Evolutionary conservation across 306 rosid species (phyloP), one percentile per base, ranked within the genome.

Genomic region (Prunus padus): DNA sequence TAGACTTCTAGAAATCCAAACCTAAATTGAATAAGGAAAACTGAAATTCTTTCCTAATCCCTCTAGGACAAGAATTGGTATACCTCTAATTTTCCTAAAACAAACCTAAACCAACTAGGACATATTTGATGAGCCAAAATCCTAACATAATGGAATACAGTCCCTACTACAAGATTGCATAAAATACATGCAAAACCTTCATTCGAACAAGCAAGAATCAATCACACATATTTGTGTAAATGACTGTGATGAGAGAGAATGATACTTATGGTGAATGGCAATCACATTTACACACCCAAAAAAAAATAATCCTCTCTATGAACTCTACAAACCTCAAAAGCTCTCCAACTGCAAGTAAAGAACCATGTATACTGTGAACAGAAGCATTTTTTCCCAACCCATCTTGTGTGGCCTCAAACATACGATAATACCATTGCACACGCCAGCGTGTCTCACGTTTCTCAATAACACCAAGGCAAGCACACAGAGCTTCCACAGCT

Each of bases 401-500:
- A 78, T 90, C 97, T 76, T 92, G 97, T 22, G 99, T 92, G 68
- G 97, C 97, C 89, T 95, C 99, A 76, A 92, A 95, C 97, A 95
- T 92, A 69, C 97, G 92, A 81, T 92, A 95, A 74, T 95, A 95
- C 99, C 97, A 95, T 72, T 92, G 99, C 76, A 95, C 99, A 75
- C 99, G 97, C 99, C 99, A 92, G 11, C 99, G 91, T 11, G 99
- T 95, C 89, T 95, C 99, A 33, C 99, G 97, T 84, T 86, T 89
- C 79, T 92, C 99, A 68, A 95, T 92, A 37, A 95, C 97, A 63
- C 91, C 92, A 76, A 95, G 97, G 76, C 99, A 95, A 72, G 99
- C 99, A 57, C 97, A 97, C 79, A 95, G 82, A 75, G 99, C 99
- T 77, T 95, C 97, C 81, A 95, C 99, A 77, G 97, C 97, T 65